Evolutionary conservation across 441 rosid species (phyloP).

Genomic region (Capsella rubella): DNA sequence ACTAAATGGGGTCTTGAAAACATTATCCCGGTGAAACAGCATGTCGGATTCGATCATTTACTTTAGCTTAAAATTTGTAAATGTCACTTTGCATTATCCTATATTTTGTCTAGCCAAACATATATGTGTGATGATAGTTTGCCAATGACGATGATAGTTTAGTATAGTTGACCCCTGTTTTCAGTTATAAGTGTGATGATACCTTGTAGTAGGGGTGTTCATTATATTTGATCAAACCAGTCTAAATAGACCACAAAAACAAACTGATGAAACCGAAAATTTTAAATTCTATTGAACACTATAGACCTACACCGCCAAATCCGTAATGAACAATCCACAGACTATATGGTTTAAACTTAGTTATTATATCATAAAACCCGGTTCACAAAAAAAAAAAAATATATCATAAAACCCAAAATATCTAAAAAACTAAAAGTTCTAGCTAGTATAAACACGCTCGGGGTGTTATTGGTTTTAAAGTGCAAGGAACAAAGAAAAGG

Average conservation of each 20-base stretch:
- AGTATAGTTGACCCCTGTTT: neutral
- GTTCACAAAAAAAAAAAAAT: too few relatives aligned
- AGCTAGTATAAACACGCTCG: slow-evolving; percentile 2
- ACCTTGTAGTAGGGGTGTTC: neutral
- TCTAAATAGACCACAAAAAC: neutral
- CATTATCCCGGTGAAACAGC: too few relatives aligned
- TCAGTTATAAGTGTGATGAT: neutral
- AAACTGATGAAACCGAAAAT: neutral
- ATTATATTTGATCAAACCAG: neutral
- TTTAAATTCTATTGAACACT: too few relatives aligned
- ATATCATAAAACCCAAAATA: neutral
- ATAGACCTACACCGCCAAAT: neutral
- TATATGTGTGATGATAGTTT: neutral
- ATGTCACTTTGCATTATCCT: neutral
- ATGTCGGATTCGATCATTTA: neutral
- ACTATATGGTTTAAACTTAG: neutral
- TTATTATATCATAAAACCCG: neutral
- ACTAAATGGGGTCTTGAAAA: too few relatives aligned
- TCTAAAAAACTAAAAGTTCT: neutral
- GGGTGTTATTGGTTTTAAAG: neutral
- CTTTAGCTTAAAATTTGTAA: neutral
- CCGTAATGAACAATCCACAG: neutral
- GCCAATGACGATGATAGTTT: slow-evolving; percentile 1
- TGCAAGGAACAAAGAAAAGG: slow-evolving; percentile 8
- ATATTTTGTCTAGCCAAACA: neutral